Base-by-base conservation (phyloP, 1,139 yeast species). In the Hyphopichia pseudoburtonii region DNA sequence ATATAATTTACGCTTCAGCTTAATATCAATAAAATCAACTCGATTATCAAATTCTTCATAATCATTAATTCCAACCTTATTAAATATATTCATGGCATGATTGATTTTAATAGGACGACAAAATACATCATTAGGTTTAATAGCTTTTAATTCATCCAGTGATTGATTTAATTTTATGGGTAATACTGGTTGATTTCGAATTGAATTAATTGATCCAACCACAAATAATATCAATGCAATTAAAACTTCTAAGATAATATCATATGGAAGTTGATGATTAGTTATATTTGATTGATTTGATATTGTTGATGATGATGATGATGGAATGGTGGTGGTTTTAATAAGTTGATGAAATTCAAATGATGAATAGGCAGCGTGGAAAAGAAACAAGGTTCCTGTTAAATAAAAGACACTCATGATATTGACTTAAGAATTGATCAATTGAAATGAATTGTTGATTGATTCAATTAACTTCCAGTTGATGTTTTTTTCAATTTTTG, bases 321-420 rank as follows among this genome's bases (percentile, higher is more conserved):
- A 35, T 41, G 45, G 15, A 17, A 55, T 38, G 11, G 45, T 33
- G n/a, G 39, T 42, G 9, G 56, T 34, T 17, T 60, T 54, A 17
- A 54, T 41, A 21, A 70, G 52, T 47, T 70, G 76, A 41, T 72
- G 75, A 51, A 68, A 64, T 46, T 76, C 80, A 47, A 69, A 70
- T 1, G 80, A 66, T 10, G 81, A 76, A 45, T 74, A 76, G 3
- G 73, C 77, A 3, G 79, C 65, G 48, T 77, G 81, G 10, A 60
- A 32, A 26, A 73, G 55, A 12, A 71, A 47, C 15, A 62, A 35
- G n/a, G 51, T 36, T 2, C 77, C 76, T 2, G 66, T 33, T 16
- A 59, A 37, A 41, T 61, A 64, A 18, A 48, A 22, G 5, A 21
- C 6, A 16, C 17, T 9, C 33, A 30, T 30, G 11, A n/a, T 27